Conservation (phyloP, 495 filamentous ascomycete species). For the Cercophora newfieldiana region DNA sequence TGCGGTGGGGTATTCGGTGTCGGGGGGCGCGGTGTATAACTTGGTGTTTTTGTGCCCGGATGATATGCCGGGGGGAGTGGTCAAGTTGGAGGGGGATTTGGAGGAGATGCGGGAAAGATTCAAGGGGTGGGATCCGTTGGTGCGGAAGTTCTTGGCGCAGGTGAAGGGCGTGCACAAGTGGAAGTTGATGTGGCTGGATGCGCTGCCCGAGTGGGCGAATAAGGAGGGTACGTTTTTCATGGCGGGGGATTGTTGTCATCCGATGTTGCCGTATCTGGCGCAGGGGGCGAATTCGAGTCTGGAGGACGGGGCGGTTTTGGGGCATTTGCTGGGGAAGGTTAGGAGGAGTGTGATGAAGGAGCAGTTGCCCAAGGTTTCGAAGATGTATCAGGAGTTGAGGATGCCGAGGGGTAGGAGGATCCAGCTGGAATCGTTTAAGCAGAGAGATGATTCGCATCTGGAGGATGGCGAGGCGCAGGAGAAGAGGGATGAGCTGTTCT, state of each 20-base stretch:
- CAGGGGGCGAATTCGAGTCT: conserved; percentile 58
- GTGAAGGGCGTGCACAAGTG: conserved; percentile 53
- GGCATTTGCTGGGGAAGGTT: conserved; percentile 55
- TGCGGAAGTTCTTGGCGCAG: conserved; percentile 47
- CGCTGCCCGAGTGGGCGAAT: conserved; percentile 43
- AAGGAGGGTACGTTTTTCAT: conserved; percentile 42
- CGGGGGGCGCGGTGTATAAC: conserved; percentile 54
- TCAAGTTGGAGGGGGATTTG: conserved; percentile 44
- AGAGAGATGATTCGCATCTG: conserved; percentile 62
- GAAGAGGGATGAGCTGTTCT: conserved; percentile 51
- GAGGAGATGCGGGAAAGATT: conserved; percentile 54
- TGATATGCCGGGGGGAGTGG: conserved; percentile 47
- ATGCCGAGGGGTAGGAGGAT: conserved; percentile 60
- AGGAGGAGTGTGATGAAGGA: conserved; percentile 43
- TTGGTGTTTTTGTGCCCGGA: conserved; percentile 58
- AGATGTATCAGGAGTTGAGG: conserved; percentile 59
- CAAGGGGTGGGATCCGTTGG: conserved; percentile 52
- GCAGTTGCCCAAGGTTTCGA: conserved; percentile 51
- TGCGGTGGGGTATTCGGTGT: conserved; percentile 58
- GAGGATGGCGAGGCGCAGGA: conserved; percentile 56
- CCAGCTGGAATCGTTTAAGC: conserved; percentile 50
- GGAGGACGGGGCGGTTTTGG: conserved; percentile 57
- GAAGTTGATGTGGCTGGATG: conserved; percentile 50
- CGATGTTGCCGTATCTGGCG: conserved; percentile 67
- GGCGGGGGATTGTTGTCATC: conserved; percentile 64